phyloP scores from a whole-genome alignment of 2,329 filamentous ascomycete genomes.

The Aspergillus floridensis region DNA sequence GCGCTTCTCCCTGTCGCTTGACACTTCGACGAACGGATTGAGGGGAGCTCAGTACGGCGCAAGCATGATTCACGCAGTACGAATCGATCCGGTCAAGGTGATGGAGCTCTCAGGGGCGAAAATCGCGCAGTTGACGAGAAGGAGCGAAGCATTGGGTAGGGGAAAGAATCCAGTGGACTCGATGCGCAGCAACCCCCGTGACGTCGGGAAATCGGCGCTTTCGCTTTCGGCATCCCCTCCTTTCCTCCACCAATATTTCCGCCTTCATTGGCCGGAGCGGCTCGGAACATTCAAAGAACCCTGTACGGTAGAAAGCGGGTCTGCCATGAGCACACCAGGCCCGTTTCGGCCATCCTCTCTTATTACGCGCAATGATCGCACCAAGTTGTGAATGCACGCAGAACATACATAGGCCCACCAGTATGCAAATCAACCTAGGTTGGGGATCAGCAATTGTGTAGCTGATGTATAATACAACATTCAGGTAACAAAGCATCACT shows the following conservation, averaged over 20 bases:
- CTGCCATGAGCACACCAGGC: constrained; percentile 1
- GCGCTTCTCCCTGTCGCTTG: constrained; percentile 1
- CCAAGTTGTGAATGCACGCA: neutral
- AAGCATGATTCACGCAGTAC: neutral
- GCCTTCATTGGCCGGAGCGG: constrained; percentile 26
- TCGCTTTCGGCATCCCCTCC: constrained; percentile 29
- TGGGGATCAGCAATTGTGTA: no score
- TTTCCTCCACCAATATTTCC: constrained; percentile 13
- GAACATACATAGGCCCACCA: neutral
- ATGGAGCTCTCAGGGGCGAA: neutral
- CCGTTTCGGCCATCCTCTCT: constrained; percentile 20
- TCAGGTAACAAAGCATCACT: no score
- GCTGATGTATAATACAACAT: no score
- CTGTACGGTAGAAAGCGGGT: constrained; percentile 14
- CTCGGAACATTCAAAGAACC: constrained; percentile 19
- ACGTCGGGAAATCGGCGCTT: constrained; percentile 34
- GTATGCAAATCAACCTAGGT: no score
- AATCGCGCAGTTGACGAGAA: neutral
- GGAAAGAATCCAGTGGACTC: constrained; percentile 9
- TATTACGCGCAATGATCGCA: constrained; percentile 1
- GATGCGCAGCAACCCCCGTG: constrained; percentile 13
- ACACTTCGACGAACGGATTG: neutral
- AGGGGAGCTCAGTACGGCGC: neutral
- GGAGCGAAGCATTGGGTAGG: neutral
- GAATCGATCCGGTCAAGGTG: neutral